Evolutionary conservation across 345 rosid species (phyloP), one percentile per base, ranked within the genome.

Genomic region (Clausena lansium): DNA sequence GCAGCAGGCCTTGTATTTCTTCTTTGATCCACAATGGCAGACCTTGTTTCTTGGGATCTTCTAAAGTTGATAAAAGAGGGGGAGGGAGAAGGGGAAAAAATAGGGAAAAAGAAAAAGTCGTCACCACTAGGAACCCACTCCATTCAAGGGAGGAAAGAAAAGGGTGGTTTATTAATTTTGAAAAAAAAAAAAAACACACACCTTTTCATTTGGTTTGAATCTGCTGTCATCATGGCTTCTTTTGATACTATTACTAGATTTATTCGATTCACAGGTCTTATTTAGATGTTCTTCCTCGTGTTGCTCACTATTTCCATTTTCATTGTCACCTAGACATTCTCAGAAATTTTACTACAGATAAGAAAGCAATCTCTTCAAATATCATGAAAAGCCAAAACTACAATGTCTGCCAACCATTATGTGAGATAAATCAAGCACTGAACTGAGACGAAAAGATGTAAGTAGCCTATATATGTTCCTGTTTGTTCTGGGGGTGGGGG

Each of bases 1-100:
- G 69, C 99, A 95, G 79, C 96, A 93, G 59, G 98, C 84, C 84
- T 93, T 96, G 88, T 92, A 85, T 84, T 94, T 96, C 89, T 87
- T 94, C 92, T 87, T 92, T 33, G 98, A 93, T 67, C 98, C 98
- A 73, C 97, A 94, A 35, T 91, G 91, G 76, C 98, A 94, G 20
- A 77, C 59, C 82, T 91, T 88, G 81, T 91, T 93, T 86, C 94
- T 87, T 15, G 94, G 76, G 50, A 93, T 83, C 83, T 88, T 90
- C 93, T 88, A 85, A 84, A 77, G 50, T 80, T 78, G 68, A 45
- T 19, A 9, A 41, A 41, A 11, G 1, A 6, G 47, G 47, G 47
- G 47, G 13, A 67, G 25, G 27, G 50, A 35, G 70, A 7, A 52
- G 55, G 25, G 68, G 39, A 25, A 6, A 32, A 75, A 45, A 63